Conservation (phyloP, 2,329 filamentous ascomycete genomes). For the Cadophora malorum region DNA sequence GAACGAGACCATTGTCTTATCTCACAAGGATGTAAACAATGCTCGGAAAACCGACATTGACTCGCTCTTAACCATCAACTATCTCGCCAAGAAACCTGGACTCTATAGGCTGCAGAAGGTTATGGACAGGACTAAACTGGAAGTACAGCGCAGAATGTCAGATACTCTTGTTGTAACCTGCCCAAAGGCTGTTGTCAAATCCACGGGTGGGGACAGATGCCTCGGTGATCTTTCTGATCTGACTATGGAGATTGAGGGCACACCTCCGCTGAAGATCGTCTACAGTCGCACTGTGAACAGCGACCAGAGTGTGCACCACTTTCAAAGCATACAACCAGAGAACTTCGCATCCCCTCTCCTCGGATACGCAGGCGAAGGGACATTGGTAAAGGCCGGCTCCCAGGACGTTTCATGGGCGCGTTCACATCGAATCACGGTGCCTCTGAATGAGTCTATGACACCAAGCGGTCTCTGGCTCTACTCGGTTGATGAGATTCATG, state of each 20-base stretch:
- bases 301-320: conserved; percentile 82
- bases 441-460: conserved; percentile 88
- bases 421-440: conserved; percentile 75
- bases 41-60: conserved; percentile 69
- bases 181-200: conserved; percentile 77
- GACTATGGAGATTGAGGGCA: conserved; percentile 82
- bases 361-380: conserved; percentile 62
- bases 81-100: conserved; percentile 82
- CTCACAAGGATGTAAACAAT: conserved; percentile 72
- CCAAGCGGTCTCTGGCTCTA: conserved; percentile 85
- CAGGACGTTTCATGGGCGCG: conserved; percentile 83
- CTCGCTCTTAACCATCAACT: conserved; percentile 69
- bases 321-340: conserved; percentile 92
- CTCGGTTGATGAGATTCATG: conserved; percentile 87
- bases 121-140: conserved; percentile 90
- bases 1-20: conserved; percentile 81
- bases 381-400: conserved; percentile 61
- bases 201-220: conserved; percentile 72
- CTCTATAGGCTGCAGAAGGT: conserved; percentile 86
- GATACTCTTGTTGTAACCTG: conserved; percentile 88
- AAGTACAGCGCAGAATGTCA: conserved; percentile 78
- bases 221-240: conserved; percentile 88
- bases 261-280: conserved; percentile 88
- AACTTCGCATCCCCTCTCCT: conserved; percentile 80
- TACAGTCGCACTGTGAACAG: conserved; percentile 90